A percentile compares a stretch with the other conserved stretches of the same genome.
Evolutionary conservation across 768 basidiomycete species (phyloP).

Genomic region (Leccinellum rugosiceps): DNA sequence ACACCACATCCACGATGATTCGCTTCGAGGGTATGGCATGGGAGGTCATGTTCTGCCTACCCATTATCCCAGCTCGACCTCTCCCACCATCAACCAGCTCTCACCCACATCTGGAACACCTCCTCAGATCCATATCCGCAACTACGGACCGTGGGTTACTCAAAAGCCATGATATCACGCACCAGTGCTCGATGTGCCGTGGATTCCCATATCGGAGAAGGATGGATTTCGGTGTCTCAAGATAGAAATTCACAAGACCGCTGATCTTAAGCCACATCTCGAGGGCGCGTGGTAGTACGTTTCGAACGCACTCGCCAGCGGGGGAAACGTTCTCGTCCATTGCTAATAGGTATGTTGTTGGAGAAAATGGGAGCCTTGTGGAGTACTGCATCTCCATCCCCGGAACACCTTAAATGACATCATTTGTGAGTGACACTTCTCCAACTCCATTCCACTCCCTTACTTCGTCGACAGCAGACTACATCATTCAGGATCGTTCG

Average conservation of each 20-base stretch:
- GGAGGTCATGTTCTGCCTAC: slow-evolving; percentile 66
- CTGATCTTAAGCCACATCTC: slow-evolving; percentile 65
- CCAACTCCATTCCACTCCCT: too few species aligned
- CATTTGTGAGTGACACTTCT: too few species aligned
- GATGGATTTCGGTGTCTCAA: slow-evolving; percentile 55
- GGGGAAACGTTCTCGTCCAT: slow-evolving; percentile 70
- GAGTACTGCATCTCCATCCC: neutral
- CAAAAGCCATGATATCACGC: slow-evolving; percentile 46
- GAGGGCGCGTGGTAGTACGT: slow-evolving; percentile 69
- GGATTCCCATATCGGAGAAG: slow-evolving; percentile 49
- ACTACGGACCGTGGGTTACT: slow-evolving; percentile 55
- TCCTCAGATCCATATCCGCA: slow-evolving; percentile 65
- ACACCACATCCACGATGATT: slow-evolving; percentile 52
- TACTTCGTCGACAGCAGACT: too few species aligned
- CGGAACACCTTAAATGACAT: too few species aligned
- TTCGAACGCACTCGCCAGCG: slow-evolving; percentile 53
- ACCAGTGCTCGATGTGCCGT: slow-evolving; percentile 62
- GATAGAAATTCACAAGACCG: slow-evolving; percentile 62
- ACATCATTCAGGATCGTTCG: too few species aligned
- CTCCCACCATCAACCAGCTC: slow-evolving; percentile 14
- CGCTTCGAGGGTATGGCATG: slow-evolving; percentile 72
- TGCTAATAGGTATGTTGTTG: slow-evolving; percentile 66
- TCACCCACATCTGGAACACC: slow-evolving; percentile 44
- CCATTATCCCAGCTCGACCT: slow-evolving; percentile 18
- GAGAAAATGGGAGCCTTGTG: neutral